Base-by-base conservation (phyloP, 2,329 filamentous ascomycete species). In the Dactylellina sp. region DNA sequence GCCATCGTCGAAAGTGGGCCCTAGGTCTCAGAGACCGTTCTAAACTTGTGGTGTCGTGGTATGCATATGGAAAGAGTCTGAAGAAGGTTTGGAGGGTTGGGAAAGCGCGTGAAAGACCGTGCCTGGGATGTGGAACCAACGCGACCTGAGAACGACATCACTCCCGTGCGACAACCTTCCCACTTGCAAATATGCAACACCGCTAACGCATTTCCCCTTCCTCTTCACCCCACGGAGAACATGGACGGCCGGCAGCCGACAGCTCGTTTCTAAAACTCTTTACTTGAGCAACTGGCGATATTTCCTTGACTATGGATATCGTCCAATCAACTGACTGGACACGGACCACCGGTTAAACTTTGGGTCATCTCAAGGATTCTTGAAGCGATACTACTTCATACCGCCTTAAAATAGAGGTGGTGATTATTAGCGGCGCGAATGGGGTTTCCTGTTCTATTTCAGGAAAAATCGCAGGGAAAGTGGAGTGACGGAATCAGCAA, bases 1-100 rank as follows among this genome's bases (percentile, higher is more conserved):
- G 64, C 53, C 70, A 74, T 74, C 14, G 25, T 53, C 20, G 20
- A 37, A 37, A 32, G 14, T 32, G 2, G 44, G 50, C 65, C 66
- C 25, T 39, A 47, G 59, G 42, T 50, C 63, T 47, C 18, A 25
- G 24, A 22, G 66, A 64, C 57, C 66, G 44, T 42, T 25, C 35
- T 56, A 16, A 12, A 12, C 9, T 46, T 4, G 42, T 20, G 11
- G 12, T 40, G 37, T 16, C 62, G 55, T 68, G 44, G 47, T 28
- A 37, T 16, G 3, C 18, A 50, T 39, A 2, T 35, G 35, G 6
- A 53, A 53, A n/a, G n/a, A n/a, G n/a, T n/a, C n/a, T 5, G 49
- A 50, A 37, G 50, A 25, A 18, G 6, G 35, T 11, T 20, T 37
- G 7, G 9, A 16, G 20, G 28, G 4, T 44, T 60, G 4, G 40